Evolutionary conservation across 345 rosid genomes (phyloP), one percentile per base, ranked within the genome.

Genomic region (Acer yangbiense): DNA sequence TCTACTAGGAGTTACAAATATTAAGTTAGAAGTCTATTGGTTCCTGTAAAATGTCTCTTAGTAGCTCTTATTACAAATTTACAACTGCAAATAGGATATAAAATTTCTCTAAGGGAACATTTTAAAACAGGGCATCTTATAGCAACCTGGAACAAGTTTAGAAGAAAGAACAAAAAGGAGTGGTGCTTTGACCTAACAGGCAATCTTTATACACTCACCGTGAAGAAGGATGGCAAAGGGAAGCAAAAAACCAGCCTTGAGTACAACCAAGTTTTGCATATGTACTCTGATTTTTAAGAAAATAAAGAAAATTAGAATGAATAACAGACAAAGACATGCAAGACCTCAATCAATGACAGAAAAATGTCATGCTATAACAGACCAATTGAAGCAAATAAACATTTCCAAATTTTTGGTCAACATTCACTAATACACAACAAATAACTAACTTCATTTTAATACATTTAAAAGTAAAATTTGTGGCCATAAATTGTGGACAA

Each of bases 241-340:
- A 89, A 79, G 98, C 90, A 41, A 83, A 83, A 85, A 95, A 95
- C 97, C 98, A 95, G 77, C 98, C 99, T 90, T 93, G 98, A 7
- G 97, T 90, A 79, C 97, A 92, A 64, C 94, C 93, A 83, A 93
- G 99, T 90, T 86, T 93, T 43, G 91, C 90, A 80, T 95, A 93
- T 9, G 94, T 89, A 81, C 90, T 88, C 98, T 93, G 88, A 46
- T 39, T 72, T 44, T 54, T 16, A 10, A 55, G 32, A 78, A 63
- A 50, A 68, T 9, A 41, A 46, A 50, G 35, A 16, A 77, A 65
- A 71, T 20, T 55, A 54, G n/a, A 3, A 12, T 71, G 63, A 67
- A 48, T 61, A 57, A 55, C 29, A 32, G 9, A 46, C 17, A 73
- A 13, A 71, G 12, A 55, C 2, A 20, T 29, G 27, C 65, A 57